Evolutionary conservation across 179 eudicot species (phyloP).

Genomic region (Gypsophila paniculata): DNA sequence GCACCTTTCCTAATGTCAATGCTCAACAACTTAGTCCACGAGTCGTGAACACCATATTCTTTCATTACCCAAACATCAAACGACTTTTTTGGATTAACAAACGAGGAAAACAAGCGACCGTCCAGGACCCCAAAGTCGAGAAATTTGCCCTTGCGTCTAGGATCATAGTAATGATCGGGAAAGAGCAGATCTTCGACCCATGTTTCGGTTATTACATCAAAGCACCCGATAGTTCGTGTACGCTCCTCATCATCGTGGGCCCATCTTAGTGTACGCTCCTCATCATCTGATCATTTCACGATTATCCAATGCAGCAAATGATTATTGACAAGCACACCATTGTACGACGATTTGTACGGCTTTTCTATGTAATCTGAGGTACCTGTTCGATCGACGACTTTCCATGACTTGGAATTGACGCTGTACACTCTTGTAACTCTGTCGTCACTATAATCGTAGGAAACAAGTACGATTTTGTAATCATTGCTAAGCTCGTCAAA

Average conservation of each 20-base stretch:
- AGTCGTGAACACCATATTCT: constrained; percentile 5
- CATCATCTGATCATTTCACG: neutral
- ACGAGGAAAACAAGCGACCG: constrained; percentile 8
- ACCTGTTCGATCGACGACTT: neutral
- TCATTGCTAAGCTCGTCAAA: constrained; percentile 8
- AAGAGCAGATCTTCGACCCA: constrained; percentile 9
- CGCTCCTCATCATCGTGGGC: neutral
- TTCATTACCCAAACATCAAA: constrained; percentile 16
- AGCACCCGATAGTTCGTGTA: neutral
- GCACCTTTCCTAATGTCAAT: neutral
- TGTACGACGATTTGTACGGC: neutral
- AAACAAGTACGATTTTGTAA: constrained; percentile 10
- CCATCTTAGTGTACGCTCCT: neutral
- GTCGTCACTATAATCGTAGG: no score
- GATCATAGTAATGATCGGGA: neutral
- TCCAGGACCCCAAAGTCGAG: constrained; percentile 8
- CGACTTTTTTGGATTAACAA: neutral
- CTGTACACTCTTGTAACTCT: constrained; percentile 14
- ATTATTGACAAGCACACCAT: neutral
- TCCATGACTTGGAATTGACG: neutral
- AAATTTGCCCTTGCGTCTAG: neutral
- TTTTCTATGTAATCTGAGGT: neutral
- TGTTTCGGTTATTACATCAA: neutral
- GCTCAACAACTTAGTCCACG: constrained; percentile 13
- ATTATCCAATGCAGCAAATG: constrained; percentile 19